Base-by-base conservation (phyloP, 2,329 filamentous ascomycete genomes). In the Epicoccum nigrum region DNA sequence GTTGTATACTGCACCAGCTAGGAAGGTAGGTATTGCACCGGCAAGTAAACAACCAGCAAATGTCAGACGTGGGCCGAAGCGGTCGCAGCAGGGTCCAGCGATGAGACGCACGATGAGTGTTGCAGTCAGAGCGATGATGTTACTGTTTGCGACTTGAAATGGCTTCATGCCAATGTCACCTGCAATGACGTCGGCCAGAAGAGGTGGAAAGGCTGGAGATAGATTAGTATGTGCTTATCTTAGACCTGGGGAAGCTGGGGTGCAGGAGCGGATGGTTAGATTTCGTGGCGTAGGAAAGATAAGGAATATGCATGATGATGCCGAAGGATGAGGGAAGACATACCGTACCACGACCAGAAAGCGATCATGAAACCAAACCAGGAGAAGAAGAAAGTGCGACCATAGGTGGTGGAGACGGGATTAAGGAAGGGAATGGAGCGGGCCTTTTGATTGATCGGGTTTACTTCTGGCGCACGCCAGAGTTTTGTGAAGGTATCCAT, bases 311-410 rank as follows among this genome's bases (percentile, higher is more conserved):
- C 30, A 39, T 17, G 33, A 32, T 45, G 33, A 21, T 40, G 35
- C 15, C 12, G n/a, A 27, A 27, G 15, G 4, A 11, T 15, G 21
- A 11, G n/a, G 19, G 23, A 13, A 12, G 3, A 52, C 49, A 15
- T 31, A 66, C 62, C 63, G 65, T 70, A 79, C 82, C 82, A 96
- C 2, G 89, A 90, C 81, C 90, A 89, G 74, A 95, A 96, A 9
- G 89, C 87, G 45, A 92, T 82, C 83, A 93, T 85, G 72, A 93
- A 93, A 1, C 89, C 89, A 42, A 90, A 82, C 87, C 89, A 93
- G 1, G 88, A 87, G 75, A 95, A 95, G 79, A 92, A 90, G 74
- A 94, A 95, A 0, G 92, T 90, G 8, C 90, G 83, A 23, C 90
- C 91, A 77, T 96, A 91, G 60, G 84, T 76, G 68, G 93, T 83